Base-by-base conservation (phyloP, 2,329 filamentous ascomycete genomes). In the Penicillium corylophilum region DNA sequence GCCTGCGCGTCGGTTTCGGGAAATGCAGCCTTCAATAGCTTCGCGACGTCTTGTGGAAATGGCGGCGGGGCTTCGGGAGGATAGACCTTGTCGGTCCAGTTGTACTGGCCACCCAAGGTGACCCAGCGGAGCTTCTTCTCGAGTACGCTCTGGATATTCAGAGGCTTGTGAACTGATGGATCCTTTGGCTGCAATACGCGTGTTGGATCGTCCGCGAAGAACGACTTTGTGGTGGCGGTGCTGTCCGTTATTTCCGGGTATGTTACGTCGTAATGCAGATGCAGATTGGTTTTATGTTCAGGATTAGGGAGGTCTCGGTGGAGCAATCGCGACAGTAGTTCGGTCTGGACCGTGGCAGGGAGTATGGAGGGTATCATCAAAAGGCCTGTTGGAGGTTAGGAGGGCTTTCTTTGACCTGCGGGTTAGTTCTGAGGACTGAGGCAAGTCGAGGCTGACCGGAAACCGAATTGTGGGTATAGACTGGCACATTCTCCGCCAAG, bases 61-160 rank as follows among this genome's bases (percentile, higher is more conserved):
- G 74, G 64, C 0, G 90, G 90, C 1, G 88, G 86, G 3, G 69
- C 54, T n/a, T 80, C 78, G 9, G 77, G 69, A 0, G 92, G 91
- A 66, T 97, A 97, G 12, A 83, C 75, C 60, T 95, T 92, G 50
- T 84, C 82, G 0, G 91, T 95, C 94, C 93, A 97, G 74, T 97
- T 89, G 71, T 97, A 97, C 70, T 97, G 94, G 0, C 91, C 93
- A 44, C 94, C 94, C 2, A 99, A 82, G 0, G 93, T 97, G 38
- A 95, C 83, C 94, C 94, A 99, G 61, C 93, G 90, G 22, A 97
- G 81, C 55, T 89, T 92, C 56, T 86, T 88, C 51, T 86, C 82
- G 39, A 97, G 78, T 26, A 93, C 83, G 64, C 86, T 85, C 44
- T 82, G 77, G 47, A 88, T 77, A 2, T 82, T 80, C 9, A 96